Base-by-base conservation (phyloP, 805 yeast species). In the Wickerhamomyces bisporus region DNA sequence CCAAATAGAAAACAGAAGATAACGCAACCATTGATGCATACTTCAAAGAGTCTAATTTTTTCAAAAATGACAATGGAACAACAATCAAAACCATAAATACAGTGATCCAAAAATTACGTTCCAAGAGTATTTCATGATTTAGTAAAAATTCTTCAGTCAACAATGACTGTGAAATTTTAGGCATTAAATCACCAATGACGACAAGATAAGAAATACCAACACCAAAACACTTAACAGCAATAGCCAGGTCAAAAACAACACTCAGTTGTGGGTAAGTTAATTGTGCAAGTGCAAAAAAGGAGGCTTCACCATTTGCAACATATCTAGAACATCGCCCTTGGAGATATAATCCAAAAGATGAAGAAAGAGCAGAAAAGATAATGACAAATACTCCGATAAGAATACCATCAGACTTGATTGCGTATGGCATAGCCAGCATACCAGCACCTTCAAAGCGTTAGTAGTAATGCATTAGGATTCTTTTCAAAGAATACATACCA, bases 21-120 rank as follows among this genome's bases (percentile, higher is more conserved):
- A 89, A 66, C 1, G 96, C 96, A 26, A 89, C 66, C 58, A 88
- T 64, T 3, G 96, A 86, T 1, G 96, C 86, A 52, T 86, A 84
- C 53, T 85, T 82, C 53, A 89, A 71, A 9, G 96, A 85, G 55
- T 86, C 94, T 43, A 89, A 69, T 50, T 77, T 78, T 52, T 80
- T 75, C 52, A 84, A 67, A 57, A 80, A 86, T 11, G 93, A 81
- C 35, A 91, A 65, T 0, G 75, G 75, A 8, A 61, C 52, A 5
- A 68, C 67, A 7, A 69, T 52, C 12, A 59, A 42, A 4, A 55
- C 40, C 79, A 81, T 73, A 19, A 81, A 71, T 1, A 72, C 44
- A 2, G 83, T 60, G 35, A 81, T 81, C 81, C 86, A 81, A 41
- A 81, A 68, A 18, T 71, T 65, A 41, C 86, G 65, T 37, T 66